Percentiles rank a stretch among this genome's conserved stretches.
Evolutionary conservation across 768 basidiomycete genomes (phyloP).

Genomic region (Gelatoporia subvermispora): DNA sequence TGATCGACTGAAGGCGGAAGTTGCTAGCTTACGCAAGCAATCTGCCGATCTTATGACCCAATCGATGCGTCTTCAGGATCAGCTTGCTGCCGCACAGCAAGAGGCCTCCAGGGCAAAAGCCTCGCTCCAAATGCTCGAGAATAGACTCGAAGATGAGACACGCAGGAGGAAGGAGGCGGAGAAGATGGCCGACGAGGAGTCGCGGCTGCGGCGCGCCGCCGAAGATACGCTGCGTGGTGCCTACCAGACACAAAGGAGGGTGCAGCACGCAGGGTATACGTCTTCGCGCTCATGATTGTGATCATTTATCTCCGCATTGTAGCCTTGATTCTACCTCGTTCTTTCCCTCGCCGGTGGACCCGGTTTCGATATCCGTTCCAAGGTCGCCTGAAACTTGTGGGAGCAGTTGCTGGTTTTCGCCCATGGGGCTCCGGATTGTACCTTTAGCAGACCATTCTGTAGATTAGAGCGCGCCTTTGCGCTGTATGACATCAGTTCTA

Average conservation of each 20-base stretch:
- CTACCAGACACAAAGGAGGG: constrained; percentile 17
- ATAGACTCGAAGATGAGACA: constrained; percentile 56
- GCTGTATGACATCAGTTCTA: too few species aligned
- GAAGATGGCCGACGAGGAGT: constrained; percentile 44
- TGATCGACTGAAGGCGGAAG: constrained; percentile 59
- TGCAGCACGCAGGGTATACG: constrained; percentile 7
- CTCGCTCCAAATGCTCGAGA: constrained; percentile 50
- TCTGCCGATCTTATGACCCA: constrained; percentile 64
- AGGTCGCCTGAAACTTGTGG: too few species aligned
- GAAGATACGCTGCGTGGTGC: constrained; percentile 47
- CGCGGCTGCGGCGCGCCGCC: constrained; percentile 37
- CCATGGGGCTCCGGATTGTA: too few species aligned
- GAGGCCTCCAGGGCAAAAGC: constrained; percentile 54
- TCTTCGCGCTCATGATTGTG: constrained; percentile 7
- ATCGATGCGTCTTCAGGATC: constrained; percentile 62
- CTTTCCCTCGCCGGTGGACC: too few species aligned
- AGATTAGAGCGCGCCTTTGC: too few species aligned
- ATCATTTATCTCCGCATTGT: background rate
- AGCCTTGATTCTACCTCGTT: too few species aligned
- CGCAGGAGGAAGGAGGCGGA: constrained; percentile 57
- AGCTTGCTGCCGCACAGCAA: constrained; percentile 60
- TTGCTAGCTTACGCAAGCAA: constrained; percentile 58
- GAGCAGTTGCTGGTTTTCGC: too few species aligned
- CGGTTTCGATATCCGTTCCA: too few species aligned
- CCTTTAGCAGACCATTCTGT: too few species aligned